A percentile compares a stretch with the other conserved stretches of the same genome.
phyloP scores from a whole-genome alignment of 2,329 filamentous ascomycete species.

The Colletotrichum lupini region DNA sequence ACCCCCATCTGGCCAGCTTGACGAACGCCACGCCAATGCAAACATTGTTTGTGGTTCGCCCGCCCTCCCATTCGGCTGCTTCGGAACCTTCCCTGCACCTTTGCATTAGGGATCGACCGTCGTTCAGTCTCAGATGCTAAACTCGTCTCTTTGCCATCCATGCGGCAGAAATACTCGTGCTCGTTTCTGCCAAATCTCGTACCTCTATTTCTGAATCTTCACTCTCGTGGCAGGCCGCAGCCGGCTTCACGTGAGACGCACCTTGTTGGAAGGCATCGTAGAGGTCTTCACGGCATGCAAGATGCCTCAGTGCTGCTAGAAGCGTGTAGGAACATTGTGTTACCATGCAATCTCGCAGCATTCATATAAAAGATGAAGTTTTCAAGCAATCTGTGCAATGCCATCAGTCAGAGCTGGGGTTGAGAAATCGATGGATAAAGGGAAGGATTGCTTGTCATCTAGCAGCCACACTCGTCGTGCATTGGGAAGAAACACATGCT shows the following conservation, averaged over 20 bases:
- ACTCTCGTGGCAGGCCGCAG: background rate
- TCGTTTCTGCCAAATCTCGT: background rate
- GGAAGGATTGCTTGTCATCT: background rate
- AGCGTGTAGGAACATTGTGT: background rate
- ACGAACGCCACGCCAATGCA: slow-evolving; percentile 29
- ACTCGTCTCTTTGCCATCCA: slow-evolving; percentile 27
- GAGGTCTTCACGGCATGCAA: background rate
- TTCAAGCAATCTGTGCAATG: background rate
- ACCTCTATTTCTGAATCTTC: background rate
- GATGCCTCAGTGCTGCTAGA: background rate
- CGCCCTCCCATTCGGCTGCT: slow-evolving; percentile 25
- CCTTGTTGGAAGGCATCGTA: background rate
- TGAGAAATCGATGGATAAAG: background rate
- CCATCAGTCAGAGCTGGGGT: background rate
- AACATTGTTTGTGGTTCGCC: slow-evolving; percentile 26
- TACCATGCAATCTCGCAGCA: background rate
- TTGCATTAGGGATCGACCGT: slow-evolving; percentile 32
- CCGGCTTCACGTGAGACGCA: background rate
- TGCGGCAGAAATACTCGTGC: background rate
- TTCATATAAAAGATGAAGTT: background rate
- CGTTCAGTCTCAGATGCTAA: slow-evolving; percentile 36
- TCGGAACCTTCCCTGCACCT: slow-evolving; percentile 31
- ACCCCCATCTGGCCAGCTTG: background rate
- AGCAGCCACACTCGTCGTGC: background rate
- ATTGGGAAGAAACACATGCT: background rate